Conservation (phyloP, 2,329 filamentous ascomycete genomes). For the Penicillium sp. region DNA sequence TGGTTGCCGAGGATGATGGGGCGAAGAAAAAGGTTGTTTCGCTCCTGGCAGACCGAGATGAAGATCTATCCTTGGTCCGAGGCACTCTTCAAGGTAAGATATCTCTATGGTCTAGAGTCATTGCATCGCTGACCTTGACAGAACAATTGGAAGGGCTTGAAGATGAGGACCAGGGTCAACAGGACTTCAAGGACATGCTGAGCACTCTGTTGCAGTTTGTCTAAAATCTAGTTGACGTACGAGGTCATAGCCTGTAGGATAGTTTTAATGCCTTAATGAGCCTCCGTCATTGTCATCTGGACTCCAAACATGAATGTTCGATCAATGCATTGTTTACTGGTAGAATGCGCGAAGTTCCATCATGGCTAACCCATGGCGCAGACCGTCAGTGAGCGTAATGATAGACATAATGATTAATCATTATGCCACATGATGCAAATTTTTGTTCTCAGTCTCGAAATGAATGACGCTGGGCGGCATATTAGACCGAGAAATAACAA, state of each 20-base stretch:
- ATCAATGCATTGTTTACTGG: not conserved
- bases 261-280: not conserved
- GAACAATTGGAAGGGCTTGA: slow-evolving; percentile 65
- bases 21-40: slow-evolving; percentile 65
- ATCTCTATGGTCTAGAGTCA: not conserved
- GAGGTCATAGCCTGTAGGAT: not conserved
- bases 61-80: slow-evolving; percentile 64
- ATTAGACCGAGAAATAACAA: not conserved
- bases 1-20: slow-evolving; percentile 83
- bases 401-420: too few species aligned
- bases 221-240: slow-evolving; percentile 11
- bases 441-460: not conserved
- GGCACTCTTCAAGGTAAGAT: slow-evolving; percentile 64
- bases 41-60: slow-evolving; percentile 68
- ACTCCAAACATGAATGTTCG: not conserved
- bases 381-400: too few species aligned
- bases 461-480: too few species aligned
- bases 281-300: not conserved
- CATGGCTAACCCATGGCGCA: not conserved
- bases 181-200: slow-evolving; percentile 64
- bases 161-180: slow-evolving; percentile 56
- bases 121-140: slow-evolving; percentile 26
- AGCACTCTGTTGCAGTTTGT: slow-evolving; percentile 55
- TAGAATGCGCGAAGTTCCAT: not conserved
- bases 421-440: too few species aligned